Conservation (phyloP, 768 basidiomycete genomes). For the Ephemerocybe angulata region DNA sequence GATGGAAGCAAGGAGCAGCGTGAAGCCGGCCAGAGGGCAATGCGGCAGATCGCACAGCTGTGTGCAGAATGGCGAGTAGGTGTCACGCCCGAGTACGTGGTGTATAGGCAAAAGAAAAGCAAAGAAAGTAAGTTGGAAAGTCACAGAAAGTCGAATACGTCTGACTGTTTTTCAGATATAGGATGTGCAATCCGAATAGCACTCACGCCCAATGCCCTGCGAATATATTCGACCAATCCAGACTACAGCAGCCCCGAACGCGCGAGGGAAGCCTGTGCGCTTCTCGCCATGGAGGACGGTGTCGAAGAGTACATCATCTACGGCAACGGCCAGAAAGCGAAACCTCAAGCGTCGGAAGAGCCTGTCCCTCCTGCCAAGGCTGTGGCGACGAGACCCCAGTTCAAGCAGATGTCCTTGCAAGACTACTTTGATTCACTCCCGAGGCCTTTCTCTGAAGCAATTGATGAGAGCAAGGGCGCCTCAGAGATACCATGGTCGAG, state of each 20-base stretch:
- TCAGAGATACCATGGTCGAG: conserved; percentile 51
- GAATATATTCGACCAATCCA: conserved; percentile 50
- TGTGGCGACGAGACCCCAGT: background rate
- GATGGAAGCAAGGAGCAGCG: conserved; percentile 14
- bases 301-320: conserved; percentile 57
- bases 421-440: conserved; percentile 64
- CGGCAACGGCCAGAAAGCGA: conserved; percentile 48
- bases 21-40: conserved; percentile 21
- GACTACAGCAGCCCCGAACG: conserved; percentile 34
- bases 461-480: conserved; percentile 39
- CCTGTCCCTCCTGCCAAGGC: background rate
- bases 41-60: conserved; percentile 45
- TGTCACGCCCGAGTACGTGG: conserved; percentile 53
- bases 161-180: conserved; percentile 29
- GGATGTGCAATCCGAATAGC: conserved; percentile 58
- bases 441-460: conserved; percentile 54
- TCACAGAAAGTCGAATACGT: background rate
- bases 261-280: conserved; percentile 54
- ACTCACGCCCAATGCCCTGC: conserved; percentile 45
- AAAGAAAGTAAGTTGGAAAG: conserved; percentile 36
- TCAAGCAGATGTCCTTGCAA: conserved; percentile 32
- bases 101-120: conserved; percentile 43
- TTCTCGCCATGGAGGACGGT: conserved; percentile 48
- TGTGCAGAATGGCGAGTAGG: conserved; percentile 53
- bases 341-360: conserved; percentile 16